These are phyloP conservation scores for Grosmannia huntii DNA, from an alignment of 2,329 filamentous ascomycete genomes.

Conservation along the genomic window DNA sequence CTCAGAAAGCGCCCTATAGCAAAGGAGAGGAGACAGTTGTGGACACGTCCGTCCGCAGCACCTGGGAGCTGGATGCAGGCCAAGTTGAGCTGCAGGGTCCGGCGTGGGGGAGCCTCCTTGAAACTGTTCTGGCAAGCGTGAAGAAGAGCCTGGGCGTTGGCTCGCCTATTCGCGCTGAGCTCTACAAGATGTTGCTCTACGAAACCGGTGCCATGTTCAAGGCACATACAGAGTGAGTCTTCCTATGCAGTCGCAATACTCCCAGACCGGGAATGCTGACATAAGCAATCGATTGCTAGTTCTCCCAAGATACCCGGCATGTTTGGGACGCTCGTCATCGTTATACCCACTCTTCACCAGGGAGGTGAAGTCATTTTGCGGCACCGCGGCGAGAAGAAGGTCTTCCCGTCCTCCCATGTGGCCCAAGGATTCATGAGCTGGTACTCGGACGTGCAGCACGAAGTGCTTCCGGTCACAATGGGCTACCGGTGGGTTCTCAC, in stretches of 20 bases:
- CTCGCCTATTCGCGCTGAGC: conserved; percentile 16
- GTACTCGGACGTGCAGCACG: conserved; percentile 37
- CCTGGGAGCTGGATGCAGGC: conserved; percentile 23
- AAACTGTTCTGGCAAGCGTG: conserved; percentile 14
- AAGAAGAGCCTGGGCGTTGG: conserved; percentile 17
- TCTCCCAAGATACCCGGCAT: conserved; percentile 31
- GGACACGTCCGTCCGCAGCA: conserved; percentile 24
- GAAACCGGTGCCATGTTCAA: conserved; percentile 33
- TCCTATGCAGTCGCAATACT: too few species aligned
- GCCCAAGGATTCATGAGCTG: conserved; percentile 19
- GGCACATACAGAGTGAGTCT: conserved; percentile 23
- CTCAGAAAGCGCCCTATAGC: conserved; percentile 21
- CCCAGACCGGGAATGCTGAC: background rate
- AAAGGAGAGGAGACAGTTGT: conserved; percentile 24
- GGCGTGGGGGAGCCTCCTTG: conserved; percentile 20
- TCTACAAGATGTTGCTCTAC: conserved; percentile 32
- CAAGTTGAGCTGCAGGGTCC: conserved; percentile 25
- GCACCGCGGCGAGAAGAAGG: conserved; percentile 18
- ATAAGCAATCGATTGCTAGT: background rate
- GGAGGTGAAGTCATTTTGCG: conserved; percentile 28
- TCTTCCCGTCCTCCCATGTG: conserved; percentile 12
- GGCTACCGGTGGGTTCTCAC: conserved; percentile 33
- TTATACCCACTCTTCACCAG: conserved; percentile 30
- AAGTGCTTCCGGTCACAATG: conserved; percentile 26
- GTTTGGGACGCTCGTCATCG: conserved; percentile 33